Conservation (phyloP, 345 rosid species). For the Clausena lansium region DNA sequence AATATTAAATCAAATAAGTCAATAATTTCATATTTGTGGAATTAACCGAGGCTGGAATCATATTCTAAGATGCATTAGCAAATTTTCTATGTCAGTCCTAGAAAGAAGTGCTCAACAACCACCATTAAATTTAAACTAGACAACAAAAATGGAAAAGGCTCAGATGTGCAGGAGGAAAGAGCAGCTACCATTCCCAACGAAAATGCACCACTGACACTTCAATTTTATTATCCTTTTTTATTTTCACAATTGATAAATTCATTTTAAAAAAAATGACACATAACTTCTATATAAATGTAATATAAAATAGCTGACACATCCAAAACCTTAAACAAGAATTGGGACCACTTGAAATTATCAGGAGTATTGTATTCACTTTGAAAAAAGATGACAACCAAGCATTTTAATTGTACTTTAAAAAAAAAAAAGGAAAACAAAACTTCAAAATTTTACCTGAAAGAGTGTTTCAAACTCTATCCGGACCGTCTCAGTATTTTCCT, state of each 20-base stretch:
- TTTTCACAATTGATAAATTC: conserved; percentile 1
- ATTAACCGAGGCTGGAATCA: neutral
- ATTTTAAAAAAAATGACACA: neutral
- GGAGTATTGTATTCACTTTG: neutral
- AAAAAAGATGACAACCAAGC: neutral
- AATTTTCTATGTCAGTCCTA: conserved; percentile 1
- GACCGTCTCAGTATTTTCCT: conserved; percentile 73
- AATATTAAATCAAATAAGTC: neutral
- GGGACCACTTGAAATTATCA: neutral
- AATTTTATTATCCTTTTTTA: neutral
- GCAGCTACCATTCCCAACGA: neutral
- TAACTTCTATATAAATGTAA: too few species aligned
- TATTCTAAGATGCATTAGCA: neutral
- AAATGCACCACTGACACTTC: neutral
- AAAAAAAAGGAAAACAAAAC: neutral
- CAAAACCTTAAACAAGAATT: neutral
- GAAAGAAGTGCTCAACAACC: neutral
- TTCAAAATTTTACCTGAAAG: conserved; percentile 66
- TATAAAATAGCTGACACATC: neutral
- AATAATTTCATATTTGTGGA: neutral
- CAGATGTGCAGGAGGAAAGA: neutral
- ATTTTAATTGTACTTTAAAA: neutral
- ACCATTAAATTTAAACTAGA: neutral
- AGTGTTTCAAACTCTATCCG: conserved; percentile 83
- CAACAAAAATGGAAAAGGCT: neutral